These are phyloP conservation scores for Cladosporium sp. DNA, from an alignment of 2,329 filamentous ascomycete species.

Conservation along the genomic window DNA sequence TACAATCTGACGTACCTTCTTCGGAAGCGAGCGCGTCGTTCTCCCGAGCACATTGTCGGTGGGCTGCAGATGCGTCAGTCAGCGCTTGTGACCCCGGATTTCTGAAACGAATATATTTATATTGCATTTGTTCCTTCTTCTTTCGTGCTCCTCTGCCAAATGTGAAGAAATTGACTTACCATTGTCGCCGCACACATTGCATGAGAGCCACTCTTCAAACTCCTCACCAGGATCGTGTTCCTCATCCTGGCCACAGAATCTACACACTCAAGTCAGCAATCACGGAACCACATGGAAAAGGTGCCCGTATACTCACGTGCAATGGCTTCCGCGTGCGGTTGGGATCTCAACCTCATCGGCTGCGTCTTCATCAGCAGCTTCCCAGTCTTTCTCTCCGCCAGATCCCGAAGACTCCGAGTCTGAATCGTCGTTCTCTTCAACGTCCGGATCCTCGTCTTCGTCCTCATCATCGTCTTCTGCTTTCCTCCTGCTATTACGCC, in stretches of 20 bases:
- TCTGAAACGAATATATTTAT: constrained; percentile 30
- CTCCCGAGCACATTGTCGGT: constrained; percentile 83
- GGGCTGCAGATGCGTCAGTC: constrained; percentile 64
- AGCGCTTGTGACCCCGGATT: constrained; percentile 41
- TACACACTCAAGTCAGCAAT: constrained; percentile 41
- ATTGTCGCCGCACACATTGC: constrained; percentile 75
- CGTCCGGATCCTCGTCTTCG: constrained; percentile 40
- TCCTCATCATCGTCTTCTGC: constrained; percentile 38
- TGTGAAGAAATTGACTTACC: constrained; percentile 57
- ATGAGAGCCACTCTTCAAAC: constrained; percentile 76
- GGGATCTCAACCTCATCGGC: constrained; percentile 54
- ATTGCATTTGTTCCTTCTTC: constrained; percentile 19
- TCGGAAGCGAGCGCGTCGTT: constrained; percentile 62
- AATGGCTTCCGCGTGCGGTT: constrained; percentile 56
- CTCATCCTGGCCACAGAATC: constrained; percentile 81
- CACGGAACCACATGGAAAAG: not conserved
- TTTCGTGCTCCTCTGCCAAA: constrained; percentile 24
- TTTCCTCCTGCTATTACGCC: constrained; percentile 35
- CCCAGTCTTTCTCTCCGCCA: constrained; percentile 52
- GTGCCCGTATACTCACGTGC: constrained; percentile 58
- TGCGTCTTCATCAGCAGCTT: constrained; percentile 57
- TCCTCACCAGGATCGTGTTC: constrained; percentile 79
- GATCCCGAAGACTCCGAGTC: constrained; percentile 50
- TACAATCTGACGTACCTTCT: constrained; percentile 58
- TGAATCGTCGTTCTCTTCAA: constrained; percentile 35